phyloP scores from a whole-genome alignment of 805 yeast species.

The Cyberlindnera veronae region DNA sequence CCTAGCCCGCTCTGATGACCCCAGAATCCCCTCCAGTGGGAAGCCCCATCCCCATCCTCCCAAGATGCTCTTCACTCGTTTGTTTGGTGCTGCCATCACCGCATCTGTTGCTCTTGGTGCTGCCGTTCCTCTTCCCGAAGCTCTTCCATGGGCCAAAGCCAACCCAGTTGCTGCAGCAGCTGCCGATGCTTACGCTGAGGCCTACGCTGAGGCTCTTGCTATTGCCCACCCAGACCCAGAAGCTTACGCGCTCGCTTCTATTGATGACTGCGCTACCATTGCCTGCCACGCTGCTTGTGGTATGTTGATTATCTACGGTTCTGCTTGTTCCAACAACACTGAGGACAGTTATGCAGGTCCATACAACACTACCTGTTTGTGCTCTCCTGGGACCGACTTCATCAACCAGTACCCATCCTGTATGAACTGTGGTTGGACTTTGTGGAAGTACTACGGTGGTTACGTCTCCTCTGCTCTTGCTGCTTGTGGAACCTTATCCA shows the following conservation, averaged over 20 bases:
- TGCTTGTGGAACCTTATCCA: no score
- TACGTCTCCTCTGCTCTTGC: conserved; percentile 27
- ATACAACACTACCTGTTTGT: conserved; percentile 19
- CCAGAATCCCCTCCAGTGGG: no score
- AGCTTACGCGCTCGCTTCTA: conserved; percentile 27
- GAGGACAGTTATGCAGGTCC: conserved; percentile 13
- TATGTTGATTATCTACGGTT: conserved; percentile 29
- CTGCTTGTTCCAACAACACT: conserved; percentile 23
- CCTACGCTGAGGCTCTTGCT: conserved; percentile 14
- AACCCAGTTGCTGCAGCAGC: no score
- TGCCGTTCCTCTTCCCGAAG: no score
- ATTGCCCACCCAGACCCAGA: conserved; percentile 20
- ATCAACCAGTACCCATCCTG: conserved; percentile 27
- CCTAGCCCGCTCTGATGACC: no score
- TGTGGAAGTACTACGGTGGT: conserved; percentile 30
- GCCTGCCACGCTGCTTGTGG: conserved; percentile 33
- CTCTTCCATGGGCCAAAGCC: no score
- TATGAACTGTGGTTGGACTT: conserved; percentile 36
- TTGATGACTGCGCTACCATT: conserved; percentile 25
- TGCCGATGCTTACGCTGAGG: no score
- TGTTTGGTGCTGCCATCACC: conserved; percentile 10
- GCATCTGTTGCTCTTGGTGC: no score
- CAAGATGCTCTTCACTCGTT: conserved; percentile 11
- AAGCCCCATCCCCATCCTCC: no score
- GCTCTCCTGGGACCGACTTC: conserved; percentile 14